A percentile compares a stretch with the other conserved stretches of the same genome.
Evolutionary conservation across 306 rosid genomes (phyloP).

Genomic region (Hippophae rhamnoides): DNA sequence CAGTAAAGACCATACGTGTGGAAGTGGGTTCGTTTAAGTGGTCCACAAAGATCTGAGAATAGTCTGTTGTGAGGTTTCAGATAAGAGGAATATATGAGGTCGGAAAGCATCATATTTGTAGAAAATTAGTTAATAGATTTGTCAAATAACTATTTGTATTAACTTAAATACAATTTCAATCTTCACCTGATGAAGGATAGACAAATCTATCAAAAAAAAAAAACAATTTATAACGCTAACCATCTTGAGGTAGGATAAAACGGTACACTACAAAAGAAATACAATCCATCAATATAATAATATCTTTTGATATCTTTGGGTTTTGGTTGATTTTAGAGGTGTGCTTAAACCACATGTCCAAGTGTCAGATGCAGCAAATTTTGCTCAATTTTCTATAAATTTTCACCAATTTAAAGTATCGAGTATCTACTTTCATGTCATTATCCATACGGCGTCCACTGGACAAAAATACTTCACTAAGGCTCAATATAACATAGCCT

Average conservation of each 20-base stretch:
- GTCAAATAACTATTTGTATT: neutral
- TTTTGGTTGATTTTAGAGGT: neutral
- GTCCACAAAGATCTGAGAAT: conserved; percentile 25
- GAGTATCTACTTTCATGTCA: no score
- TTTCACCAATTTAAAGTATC: no score
- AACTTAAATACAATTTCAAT: neutral
- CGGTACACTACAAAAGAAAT: neutral
- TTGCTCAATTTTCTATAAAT: no score
- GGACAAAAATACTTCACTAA: no score
- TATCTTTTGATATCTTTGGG: neutral
- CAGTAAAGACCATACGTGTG: neutral
- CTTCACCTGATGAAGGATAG: neutral
- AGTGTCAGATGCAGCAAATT: no score
- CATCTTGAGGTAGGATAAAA: neutral
- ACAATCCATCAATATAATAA: neutral
- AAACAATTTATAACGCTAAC: neutral
- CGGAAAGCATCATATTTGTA: conserved; percentile 20
- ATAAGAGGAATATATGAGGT: conserved; percentile 13
- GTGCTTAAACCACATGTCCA: neutral
- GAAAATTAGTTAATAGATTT: conserved; percentile 6
- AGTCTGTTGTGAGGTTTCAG: conserved; percentile 15
- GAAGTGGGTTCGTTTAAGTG: conserved; percentile 18
- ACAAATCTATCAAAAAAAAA: neutral
- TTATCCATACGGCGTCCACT: no score
- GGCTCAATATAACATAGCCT: no score